Base-by-base conservation (phyloP, 805 yeast species). In the Candida schatavii region DNA sequence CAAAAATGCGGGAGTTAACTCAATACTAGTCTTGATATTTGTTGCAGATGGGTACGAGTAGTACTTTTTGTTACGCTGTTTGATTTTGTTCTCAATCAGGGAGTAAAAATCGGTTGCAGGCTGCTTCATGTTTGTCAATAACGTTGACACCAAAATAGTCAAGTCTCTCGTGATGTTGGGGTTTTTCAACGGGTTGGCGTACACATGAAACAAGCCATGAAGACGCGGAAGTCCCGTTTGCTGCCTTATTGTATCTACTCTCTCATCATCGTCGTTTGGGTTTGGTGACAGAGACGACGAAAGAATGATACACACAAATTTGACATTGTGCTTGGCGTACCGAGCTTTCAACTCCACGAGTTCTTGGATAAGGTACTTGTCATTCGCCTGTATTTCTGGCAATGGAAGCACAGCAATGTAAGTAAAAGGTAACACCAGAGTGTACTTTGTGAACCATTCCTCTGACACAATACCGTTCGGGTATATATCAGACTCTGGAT, bases 401-500 rank as follows among this genome's bases (percentile, higher is more conserved):
- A 64, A 50, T 5, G 43, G 37, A 17, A 51, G 43, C 1, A 50
- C 45, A 31, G 52, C 46, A 5, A 70, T 51, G 11, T 52, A 49
- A 1, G 63, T 66, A 48, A 64, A 68, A 3, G 75, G 74, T 9
- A 61, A 36, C 13, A 51, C 46, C 4, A 48, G 22, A 6, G 48
- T 44, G 43, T 70, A 70, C 48, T 68, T 70, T 25, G 43, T 39
- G 37, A 70, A 59, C 75, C 75, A 70, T 26, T 48, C 47, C 3
- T 42, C 41, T 10, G 67, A 57, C 4, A 70, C 15, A 42, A 61
- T 55, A 10, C 66, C 62, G 37, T 61, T 57, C 20, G 64, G 62
- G 35, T 55, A 58, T 25, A 61, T 26, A 23, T 51, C 48, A 4
- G 68, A 67, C n/a, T 49, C 39, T 2, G 52, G 43, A 39, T 66